phyloP scores from a whole-genome alignment of 805 yeast species.

The Scheffersomyces ergatensis region DNA sequence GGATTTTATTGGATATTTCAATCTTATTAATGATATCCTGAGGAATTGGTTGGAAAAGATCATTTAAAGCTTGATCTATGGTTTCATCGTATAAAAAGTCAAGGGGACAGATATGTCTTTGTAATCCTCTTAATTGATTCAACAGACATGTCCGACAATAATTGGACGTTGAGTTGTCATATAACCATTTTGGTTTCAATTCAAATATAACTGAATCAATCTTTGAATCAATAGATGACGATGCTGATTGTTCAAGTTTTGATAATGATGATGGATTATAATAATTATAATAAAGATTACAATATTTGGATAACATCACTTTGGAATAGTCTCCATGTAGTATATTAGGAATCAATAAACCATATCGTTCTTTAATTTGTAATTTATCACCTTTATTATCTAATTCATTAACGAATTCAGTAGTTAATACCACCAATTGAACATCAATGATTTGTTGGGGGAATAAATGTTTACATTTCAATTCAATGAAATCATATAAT shows the following conservation, averaged over 20 bases:
- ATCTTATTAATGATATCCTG: slow-evolving; percentile 14
- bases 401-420: slow-evolving; percentile 26
- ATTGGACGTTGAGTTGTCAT: slow-evolving; percentile 39
- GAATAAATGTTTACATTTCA: slow-evolving; percentile 27
- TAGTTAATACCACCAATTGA: slow-evolving; percentile 28
- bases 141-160: slow-evolving; percentile 62
- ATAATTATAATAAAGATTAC: slow-evolving; percentile 22
- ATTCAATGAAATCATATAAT: slow-evolving; percentile 38
- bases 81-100: slow-evolving; percentile 35
- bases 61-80: slow-evolving; percentile 32
- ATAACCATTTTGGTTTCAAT: slow-evolving; percentile 64
- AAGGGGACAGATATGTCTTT: slow-evolving; percentile 46
- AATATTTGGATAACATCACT: slow-evolving; percentile 31
- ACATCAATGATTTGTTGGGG: slow-evolving; percentile 30
- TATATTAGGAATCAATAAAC: slow-evolving; percentile 43
- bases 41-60: slow-evolving; percentile 22
- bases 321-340: slow-evolving; percentile 28
- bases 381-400: slow-evolving; percentile 23
- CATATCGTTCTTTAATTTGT: slow-evolving; percentile 40
- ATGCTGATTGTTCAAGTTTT: too few species aligned
- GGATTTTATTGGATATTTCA: slow-evolving; percentile 24
- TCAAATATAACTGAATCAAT: slow-evolving; percentile 35
- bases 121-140: slow-evolving; percentile 28
- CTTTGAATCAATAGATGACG: too few species aligned
- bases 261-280: background rate